These are phyloP conservation scores for Melocanna baccifera DNA, from an alignment of 176 grass and related monocot genomes.

Conservation along the genomic window DNA sequence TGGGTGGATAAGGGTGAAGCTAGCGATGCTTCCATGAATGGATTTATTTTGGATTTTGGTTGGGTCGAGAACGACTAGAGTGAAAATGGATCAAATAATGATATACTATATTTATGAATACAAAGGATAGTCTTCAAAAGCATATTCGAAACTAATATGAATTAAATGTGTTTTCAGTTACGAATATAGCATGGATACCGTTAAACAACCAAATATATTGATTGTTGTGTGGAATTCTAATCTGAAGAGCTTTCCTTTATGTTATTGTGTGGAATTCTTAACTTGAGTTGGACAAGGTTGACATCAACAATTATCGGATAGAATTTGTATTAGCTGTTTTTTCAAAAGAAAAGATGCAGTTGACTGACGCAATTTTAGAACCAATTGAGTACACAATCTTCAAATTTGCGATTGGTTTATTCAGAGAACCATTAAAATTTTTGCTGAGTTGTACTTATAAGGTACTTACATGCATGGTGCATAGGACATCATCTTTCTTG, in stretches of 20 bases:
- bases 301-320: background rate
- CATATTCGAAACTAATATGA: background rate
- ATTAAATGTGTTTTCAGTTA: background rate
- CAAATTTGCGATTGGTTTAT: background rate
- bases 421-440: background rate
- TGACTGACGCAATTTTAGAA: background rate
- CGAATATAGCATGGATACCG: background rate
- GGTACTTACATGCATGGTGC: background rate
- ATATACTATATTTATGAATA: too few relatives aligned
- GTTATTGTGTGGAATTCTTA: background rate
- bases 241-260: background rate
- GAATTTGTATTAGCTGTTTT: background rate
- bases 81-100: too few relatives aligned
- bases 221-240: background rate
- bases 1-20: too few relatives aligned
- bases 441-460: background rate
- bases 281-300: background rate
- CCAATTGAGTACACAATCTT: background rate
- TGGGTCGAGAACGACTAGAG: too few relatives aligned
- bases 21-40: too few relatives aligned
- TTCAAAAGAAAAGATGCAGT: background rate
- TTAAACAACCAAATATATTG: background rate
- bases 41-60: too few relatives aligned
- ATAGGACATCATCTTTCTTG: too few relatives aligned
- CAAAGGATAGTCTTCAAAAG: too few relatives aligned